phyloP scores from a whole-genome alignment of 345 rosid genomes.

The Dimocarpus longan region DNA sequence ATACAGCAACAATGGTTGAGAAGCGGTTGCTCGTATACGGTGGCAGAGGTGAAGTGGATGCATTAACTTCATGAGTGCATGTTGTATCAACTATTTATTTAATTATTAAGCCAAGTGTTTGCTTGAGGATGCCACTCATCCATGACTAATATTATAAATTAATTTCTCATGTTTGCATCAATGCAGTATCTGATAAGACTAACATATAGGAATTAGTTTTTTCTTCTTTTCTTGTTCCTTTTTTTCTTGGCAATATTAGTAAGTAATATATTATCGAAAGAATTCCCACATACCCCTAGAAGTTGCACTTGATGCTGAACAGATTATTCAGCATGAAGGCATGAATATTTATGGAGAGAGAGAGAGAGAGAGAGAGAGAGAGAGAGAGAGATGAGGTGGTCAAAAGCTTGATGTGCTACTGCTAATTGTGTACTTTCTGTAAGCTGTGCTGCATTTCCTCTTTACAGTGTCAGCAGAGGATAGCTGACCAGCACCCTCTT shows the following conservation, averaged over 20 bases:
- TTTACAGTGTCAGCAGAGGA: background rate
- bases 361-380: background rate
- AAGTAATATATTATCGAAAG: background rate
- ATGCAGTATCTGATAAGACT: background rate
- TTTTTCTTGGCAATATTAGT: background rate
- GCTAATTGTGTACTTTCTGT: background rate
- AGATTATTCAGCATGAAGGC: background rate
- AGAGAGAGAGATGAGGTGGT: background rate
- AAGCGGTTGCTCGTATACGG: slow-evolving; percentile 92
- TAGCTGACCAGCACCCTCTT: background rate
- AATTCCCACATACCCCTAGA: background rate
- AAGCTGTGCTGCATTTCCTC: too few relatives aligned
- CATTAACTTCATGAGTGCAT: background rate
- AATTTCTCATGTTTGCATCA: slow-evolving; percentile 2
- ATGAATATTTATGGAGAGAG: background rate
- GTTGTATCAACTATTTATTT: background rate
- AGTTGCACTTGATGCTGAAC: background rate
- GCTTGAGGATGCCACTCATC: background rate
- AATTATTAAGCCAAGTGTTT: background rate
- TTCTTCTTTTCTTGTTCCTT: background rate
- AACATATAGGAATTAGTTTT: background rate
- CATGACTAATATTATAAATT: background rate
- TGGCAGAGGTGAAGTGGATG: slow-evolving; percentile 72
- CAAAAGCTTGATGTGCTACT: too few relatives aligned
- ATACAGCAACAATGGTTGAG: slow-evolving; percentile 95